Evolutionary conservation across 495 filamentous ascomycete genomes (phyloP).

Genomic region (Tuber calosporum): DNA sequence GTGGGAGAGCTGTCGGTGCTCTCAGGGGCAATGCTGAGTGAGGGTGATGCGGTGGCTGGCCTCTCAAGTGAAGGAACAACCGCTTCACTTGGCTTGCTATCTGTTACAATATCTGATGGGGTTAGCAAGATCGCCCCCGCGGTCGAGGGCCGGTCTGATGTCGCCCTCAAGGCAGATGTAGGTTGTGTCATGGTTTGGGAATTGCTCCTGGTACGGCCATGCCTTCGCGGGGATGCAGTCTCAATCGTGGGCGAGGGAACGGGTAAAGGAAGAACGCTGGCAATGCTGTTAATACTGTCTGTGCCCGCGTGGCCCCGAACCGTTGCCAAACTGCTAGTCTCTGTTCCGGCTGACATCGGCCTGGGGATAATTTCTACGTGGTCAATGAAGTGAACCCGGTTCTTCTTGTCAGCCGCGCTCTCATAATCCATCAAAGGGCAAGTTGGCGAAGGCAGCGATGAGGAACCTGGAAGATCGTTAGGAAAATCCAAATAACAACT

Average conservation of each 20-base stretch:
- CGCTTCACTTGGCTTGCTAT: slow-evolving; percentile 13
- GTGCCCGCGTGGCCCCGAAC: slow-evolving; percentile 17
- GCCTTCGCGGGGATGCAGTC: slow-evolving; percentile 20
- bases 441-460: slow-evolving; percentile 31
- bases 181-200: slow-evolving; percentile 39
- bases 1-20: slow-evolving; percentile 20
- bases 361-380: slow-evolving; percentile 36
- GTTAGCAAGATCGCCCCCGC: slow-evolving; percentile 39
- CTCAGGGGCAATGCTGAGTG: slow-evolving; percentile 15
- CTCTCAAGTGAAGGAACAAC: slow-evolving; percentile 26
- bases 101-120: slow-evolving; percentile 17
- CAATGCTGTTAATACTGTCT: slow-evolving; percentile 24
- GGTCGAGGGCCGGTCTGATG: slow-evolving; percentile 38
- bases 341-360: slow-evolving; percentile 26
- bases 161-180: slow-evolving; percentile 37
- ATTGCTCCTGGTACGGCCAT: slow-evolving; percentile 40
- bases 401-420: slow-evolving; percentile 22
- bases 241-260: slow-evolving; percentile 19
- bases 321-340: slow-evolving; percentile 15
- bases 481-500: slow-evolving; percentile 11
- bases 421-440: slow-evolving; percentile 12
- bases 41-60: slow-evolving; percentile 23
- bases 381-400: slow-evolving; percentile 39
- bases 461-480: slow-evolving; percentile 25
- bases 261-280: slow-evolving; percentile 26